Evolutionary conservation across 306 rosid species (phyloP), one percentile per base, ranked within the genome.

Genomic region (Luffa acutangula): DNA sequence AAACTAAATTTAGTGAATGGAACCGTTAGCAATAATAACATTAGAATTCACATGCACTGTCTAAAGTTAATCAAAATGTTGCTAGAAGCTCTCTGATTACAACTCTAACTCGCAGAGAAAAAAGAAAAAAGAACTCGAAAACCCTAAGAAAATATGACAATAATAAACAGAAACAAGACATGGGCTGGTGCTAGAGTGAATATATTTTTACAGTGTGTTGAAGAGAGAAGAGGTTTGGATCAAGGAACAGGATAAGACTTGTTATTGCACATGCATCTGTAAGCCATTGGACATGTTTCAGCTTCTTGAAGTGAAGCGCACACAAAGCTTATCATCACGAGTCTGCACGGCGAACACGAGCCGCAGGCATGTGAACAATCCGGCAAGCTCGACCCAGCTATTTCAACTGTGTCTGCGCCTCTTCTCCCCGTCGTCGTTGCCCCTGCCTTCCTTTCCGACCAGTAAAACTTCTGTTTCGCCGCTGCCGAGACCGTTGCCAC

Each of bases 201-300:
- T 31, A 59, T 31, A 59, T 62, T 62, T 56, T 31, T 62, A 62
- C 67, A 25, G 10, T 21, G 18, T 33, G 42, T 10, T 9, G 18
- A 13, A 4, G 37, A 34, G 73, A n/a, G 10, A 10, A 34, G 39
- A 4, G 5, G 2, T 53, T 53, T 53, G n/a, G 13, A 39, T 82
- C 83, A 93, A n/a, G 98, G 97, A 57, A 93, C 85, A 70, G 97
- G 98, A 52, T 90, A 93, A 21, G 92, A 87, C 88, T 93, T 91
- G 89, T 90, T 80, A 21, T 83, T 84, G 65, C 98, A 93, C 95
- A 87, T 93, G 89, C 98, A 93, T 82, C 89, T 91, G 82, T 95
- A 95, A 84, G 97, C 92, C 93, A 95, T 89, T 15, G 97, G 98
- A 75, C 98, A 95, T 2, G 97, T 85, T 87, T 94, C 97, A 3